Base-by-base conservation (phyloP, 257 asterid species). In the Echites panduratus region DNA sequence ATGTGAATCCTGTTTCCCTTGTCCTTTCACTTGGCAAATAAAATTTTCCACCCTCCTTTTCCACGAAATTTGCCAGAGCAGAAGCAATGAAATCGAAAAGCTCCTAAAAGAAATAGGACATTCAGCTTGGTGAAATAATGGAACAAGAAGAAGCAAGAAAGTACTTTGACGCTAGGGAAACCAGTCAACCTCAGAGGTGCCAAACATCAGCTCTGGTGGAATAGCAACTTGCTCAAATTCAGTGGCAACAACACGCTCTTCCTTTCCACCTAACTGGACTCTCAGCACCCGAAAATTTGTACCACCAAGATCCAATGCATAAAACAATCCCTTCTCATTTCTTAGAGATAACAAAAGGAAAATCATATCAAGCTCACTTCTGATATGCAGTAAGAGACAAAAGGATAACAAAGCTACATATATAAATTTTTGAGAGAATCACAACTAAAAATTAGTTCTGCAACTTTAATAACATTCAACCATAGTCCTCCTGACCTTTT, bases 231-330 rank as follows among this genome's bases (percentile, higher is more conserved):
- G 89, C 49, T 87, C 94, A 57, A 86, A 89, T 69, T 89, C 96
- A 7, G 90, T 84, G 72, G 88, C 85, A 12, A 84, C 69, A 32
- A 87, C 91, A 2, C 90, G 80, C 68, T 87, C 84, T 56, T 83
- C 96, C 73, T 81, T 89, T 70, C 97, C 97, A 56, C 97, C 97
- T 77, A 87, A 73, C 70, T 89, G 90, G 73, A 89, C 97, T 77
- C 96, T 85, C 29, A 91, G 70, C 38, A 91, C 97, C 48, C 94
- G 89, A 68, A 91, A 91, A 80, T 91, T 91, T 7, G 96, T 91
- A 52, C 97, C 97, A 2, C 97, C 97, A 59, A 91, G 96, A 85
- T 91, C 97, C 87, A 89, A 58, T 0, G 92, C 96, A 78, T 91
- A 89, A 78, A 82, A 91, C 79, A 89, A 72, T 13, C 97, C 96